Evolutionary conservation across 2,329 filamentous ascomycete species (phyloP).

Genomic region (Graphilbum fragrans): DNA sequence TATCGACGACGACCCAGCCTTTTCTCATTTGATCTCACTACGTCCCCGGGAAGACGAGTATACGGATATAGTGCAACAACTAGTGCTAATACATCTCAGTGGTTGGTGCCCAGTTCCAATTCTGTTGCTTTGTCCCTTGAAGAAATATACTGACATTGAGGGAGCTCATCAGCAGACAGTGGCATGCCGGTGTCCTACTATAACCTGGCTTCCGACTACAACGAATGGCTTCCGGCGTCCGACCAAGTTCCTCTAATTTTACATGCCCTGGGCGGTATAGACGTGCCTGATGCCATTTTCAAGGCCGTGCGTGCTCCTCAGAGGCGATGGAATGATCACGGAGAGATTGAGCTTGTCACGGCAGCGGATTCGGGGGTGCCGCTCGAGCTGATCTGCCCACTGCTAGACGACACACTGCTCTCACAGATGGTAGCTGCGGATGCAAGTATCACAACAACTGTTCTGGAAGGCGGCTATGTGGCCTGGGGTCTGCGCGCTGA

Average conservation of each 20-base stretch:
- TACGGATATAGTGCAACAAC: neutral
- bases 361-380: neutral
- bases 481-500: neutral
- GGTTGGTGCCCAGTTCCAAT: neutral
- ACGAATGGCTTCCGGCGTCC: neutral
- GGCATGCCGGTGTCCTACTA: neutral
- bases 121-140: neutral
- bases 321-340: conserved; percentile 1
- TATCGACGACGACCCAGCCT: conserved; percentile 1
- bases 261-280: neutral
- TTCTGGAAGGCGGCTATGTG: neutral
- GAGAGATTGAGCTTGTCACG: neutral
- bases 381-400: neutral
- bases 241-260: neutral
- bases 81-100: neutral
- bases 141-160: too few species aligned
- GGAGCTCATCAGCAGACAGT: neutral
- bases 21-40: neutral
- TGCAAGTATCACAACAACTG: neutral
- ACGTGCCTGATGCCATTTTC: neutral
- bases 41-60: neutral
- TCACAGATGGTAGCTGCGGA: neutral
- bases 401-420: neutral
- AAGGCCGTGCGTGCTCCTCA: neutral
- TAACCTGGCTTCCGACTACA: neutral